phyloP scores from a whole-genome alignment of 2,329 filamentous ascomycete genomes.

The Penicillium nordicum region DNA sequence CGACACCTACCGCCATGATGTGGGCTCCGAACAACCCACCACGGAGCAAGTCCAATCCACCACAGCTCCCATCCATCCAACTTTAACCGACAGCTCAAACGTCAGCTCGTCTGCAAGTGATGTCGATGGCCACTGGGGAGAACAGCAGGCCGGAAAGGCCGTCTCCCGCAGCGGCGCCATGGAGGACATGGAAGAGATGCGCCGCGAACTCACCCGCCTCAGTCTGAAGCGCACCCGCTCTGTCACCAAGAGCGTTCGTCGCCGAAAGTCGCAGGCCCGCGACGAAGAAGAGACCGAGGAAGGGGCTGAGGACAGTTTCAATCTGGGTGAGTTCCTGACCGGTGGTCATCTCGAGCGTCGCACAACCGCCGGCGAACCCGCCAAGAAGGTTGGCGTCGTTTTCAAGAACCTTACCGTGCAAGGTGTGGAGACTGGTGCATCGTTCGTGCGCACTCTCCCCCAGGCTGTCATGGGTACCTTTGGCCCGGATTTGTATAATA shows the following conservation, averaged over 20 bases:
- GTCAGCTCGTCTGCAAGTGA: slow-evolving; percentile 18
- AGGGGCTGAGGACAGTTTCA: slow-evolving; percentile 51
- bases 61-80: slow-evolving; percentile 8
- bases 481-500: slow-evolving; percentile 70
- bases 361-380: slow-evolving; percentile 58
- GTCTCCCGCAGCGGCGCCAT: slow-evolving; percentile 54
- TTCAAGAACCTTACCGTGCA: slow-evolving; percentile 75
- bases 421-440: slow-evolving; percentile 63
- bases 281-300: slow-evolving; percentile 31
- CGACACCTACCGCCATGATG: neutral
- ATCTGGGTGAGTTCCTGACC: slow-evolving; percentile 66
- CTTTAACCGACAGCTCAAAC: slow-evolving; percentile 15
- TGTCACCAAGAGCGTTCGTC: slow-evolving; percentile 25
- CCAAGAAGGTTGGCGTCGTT: slow-evolving; percentile 74
- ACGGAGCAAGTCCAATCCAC: slow-evolving; percentile 2
- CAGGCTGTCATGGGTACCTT: slow-evolving; percentile 74
- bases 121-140: slow-evolving; percentile 59
- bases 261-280: slow-evolving; percentile 28
- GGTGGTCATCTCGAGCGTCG: slow-evolving; percentile 74
- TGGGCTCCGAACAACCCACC: neutral
- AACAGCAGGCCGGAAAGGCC: slow-evolving; percentile 55
- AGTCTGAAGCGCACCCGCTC: slow-evolving; percentile 43
- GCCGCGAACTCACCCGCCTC: slow-evolving; percentile 53
- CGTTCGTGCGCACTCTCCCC: slow-evolving; percentile 69
- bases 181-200: slow-evolving; percentile 58